Conservation (phyloP, 2,329 filamentous ascomycete species). For the Incumbomyces lentus region DNA sequence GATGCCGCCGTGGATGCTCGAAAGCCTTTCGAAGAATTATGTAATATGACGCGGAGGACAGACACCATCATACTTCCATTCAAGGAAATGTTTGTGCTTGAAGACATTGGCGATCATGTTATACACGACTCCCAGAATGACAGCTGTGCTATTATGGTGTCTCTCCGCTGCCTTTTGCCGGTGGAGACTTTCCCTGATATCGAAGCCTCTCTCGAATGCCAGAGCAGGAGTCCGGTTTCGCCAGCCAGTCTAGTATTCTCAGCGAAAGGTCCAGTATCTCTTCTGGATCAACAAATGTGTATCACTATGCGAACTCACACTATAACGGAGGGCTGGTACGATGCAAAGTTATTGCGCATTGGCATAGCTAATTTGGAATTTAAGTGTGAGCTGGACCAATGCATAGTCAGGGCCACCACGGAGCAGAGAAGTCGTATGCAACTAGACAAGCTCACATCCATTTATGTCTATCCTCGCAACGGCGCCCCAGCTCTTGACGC, state of each 20-base stretch:
- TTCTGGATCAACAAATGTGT: slow-evolving; percentile 45
- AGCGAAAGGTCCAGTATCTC: slow-evolving; percentile 23
- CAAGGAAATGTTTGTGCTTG: slow-evolving; percentile 38
- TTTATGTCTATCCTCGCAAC: slow-evolving; percentile 16
- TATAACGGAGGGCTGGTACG: slow-evolving; percentile 17
- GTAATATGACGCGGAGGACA: slow-evolving; percentile 59
- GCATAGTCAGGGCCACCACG: neutral
- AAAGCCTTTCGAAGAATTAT: slow-evolving; percentile 28
- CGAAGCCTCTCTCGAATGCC: neutral
- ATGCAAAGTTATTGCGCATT: slow-evolving; percentile 12
- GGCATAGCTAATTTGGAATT: slow-evolving; percentile 16
- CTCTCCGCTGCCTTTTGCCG: neutral
- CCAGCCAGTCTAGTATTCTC: neutral
- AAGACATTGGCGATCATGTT: neutral
- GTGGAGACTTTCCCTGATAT: neutral
- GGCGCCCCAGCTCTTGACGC: slow-evolving; percentile 39
- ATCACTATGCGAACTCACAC: slow-evolving; percentile 21
- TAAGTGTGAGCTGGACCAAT: slow-evolving; percentile 9
- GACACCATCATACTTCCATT: slow-evolving; percentile 57
- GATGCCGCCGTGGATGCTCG: slow-evolving; percentile 13
- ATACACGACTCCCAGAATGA: neutral
- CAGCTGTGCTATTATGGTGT: neutral
- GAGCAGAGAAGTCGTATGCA: neutral
- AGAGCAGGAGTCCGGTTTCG: neutral
- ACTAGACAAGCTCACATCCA: neutral